These are phyloP conservation scores for Lachnellula arida DNA, from an alignment of 2,329 filamentous ascomycete genomes.

Conservation along the genomic window DNA sequence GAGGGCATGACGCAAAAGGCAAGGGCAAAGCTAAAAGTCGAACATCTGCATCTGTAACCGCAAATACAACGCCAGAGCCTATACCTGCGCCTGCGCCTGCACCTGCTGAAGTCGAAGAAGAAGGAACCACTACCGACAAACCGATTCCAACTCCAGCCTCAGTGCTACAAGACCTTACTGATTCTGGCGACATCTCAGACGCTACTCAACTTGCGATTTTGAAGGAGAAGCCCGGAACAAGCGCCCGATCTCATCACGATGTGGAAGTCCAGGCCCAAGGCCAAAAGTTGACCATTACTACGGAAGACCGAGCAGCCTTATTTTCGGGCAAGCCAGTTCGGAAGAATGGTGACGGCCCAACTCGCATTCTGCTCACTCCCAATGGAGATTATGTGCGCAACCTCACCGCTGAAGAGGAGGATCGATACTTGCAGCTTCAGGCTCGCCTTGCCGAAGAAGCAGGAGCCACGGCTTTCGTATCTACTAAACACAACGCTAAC, in stretches of 20 bases:
- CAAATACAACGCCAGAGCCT: slow-evolving; percentile 14
- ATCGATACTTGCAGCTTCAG: slow-evolving; percentile 66
- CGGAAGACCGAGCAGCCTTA: slow-evolving; percentile 51
- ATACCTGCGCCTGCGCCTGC: slow-evolving; percentile 23
- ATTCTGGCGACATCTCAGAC: slow-evolving; percentile 33
- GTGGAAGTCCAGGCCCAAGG: slow-evolving; percentile 22
- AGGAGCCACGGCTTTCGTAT: slow-evolving; percentile 52
- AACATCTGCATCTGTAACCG: slow-evolving; percentile 6
- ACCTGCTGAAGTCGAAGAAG: slow-evolving; percentile 26
- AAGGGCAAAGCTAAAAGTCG: slow-evolving; percentile 22
- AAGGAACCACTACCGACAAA: slow-evolving; percentile 18
- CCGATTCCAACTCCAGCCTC: slow-evolving; percentile 27
- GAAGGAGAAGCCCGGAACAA: slow-evolving; percentile 32
- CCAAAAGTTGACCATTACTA: slow-evolving; percentile 44
- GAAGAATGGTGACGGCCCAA: slow-evolving; percentile 56
- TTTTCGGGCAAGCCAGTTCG: slow-evolving; percentile 54
- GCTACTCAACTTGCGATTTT: slow-evolving; percentile 38
- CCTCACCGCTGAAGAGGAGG: slow-evolving; percentile 63
- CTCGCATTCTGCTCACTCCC: slow-evolving; percentile 68
- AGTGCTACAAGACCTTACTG: slow-evolving; percentile 37
- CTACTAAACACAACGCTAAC: slow-evolving; percentile 49
- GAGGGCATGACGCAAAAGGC: slow-evolving; percentile 17
- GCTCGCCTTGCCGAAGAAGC: slow-evolving; percentile 48
- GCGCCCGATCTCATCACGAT: slow-evolving; percentile 30
- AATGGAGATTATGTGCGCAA: slow-evolving; percentile 73